Percentiles rank a stretch among this genome's conserved stretches.
Conservation (phyloP, 1,284 basidiomycete genomes). For the Cutaneotrichosporon spelunceum region DNA sequence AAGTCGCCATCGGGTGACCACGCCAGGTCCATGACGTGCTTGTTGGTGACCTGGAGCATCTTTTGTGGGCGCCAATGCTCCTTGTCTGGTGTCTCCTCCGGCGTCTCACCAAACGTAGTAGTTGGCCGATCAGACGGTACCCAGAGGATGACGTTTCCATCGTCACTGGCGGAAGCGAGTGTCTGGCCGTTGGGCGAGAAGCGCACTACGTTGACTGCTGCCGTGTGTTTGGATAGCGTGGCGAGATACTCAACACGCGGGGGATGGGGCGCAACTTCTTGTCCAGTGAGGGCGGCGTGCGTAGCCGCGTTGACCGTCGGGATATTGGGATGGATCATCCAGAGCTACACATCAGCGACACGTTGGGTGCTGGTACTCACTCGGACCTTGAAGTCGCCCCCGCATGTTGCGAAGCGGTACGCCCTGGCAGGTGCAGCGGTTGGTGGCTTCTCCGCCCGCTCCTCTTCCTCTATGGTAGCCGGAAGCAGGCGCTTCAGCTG, state of each 20-base stretch:
- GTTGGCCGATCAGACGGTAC: conserved; percentile 73
- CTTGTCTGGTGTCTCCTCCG: conserved; percentile 81
- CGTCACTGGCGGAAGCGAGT: conserved; percentile 91
- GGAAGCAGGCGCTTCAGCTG: conserved; percentile 54
- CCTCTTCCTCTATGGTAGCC: conserved; percentile 34
- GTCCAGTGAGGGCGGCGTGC: conserved; percentile 59
- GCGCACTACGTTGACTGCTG: conserved; percentile 92
- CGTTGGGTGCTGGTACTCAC: conserved; percentile 57
- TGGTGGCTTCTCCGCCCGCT: conserved; percentile 24
- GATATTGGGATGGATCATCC: conserved; percentile 91
- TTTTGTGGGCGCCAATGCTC: conserved; percentile 93
- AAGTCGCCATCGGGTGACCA: conserved; percentile 96
- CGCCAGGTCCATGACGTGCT: conserved; percentile 95
- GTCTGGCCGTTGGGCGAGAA: conserved; percentile 94
- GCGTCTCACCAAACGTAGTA: conserved; percentile 73
- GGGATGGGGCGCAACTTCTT: conserved; percentile 58
- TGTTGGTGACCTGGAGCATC: conserved; percentile 76
- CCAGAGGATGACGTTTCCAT: conserved; percentile 97
- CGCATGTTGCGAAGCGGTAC: conserved; percentile 89
- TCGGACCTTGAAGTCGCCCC: conserved; percentile 94
- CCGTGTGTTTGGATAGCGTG: conserved; percentile 87
- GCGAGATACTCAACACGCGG: conserved; percentile 95
- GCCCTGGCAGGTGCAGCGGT: conserved; percentile 53
- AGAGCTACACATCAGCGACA: conserved; percentile 59
- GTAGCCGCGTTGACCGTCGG: conserved; percentile 56